phyloP scores from a whole-genome alignment of 805 yeast species.

The Priceomyces carsonii region DNA sequence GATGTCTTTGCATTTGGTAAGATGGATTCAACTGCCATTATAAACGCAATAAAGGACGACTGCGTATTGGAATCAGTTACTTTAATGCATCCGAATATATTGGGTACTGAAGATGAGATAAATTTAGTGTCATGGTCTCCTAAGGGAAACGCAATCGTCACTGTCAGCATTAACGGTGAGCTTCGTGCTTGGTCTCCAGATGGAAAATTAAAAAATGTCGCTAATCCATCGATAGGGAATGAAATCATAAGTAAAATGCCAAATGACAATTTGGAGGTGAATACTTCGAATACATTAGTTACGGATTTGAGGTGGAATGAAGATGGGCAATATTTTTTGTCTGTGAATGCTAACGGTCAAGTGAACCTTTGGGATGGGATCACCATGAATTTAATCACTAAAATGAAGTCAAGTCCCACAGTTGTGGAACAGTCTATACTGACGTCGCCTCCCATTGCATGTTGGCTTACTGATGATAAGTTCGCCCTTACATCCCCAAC shows the following conservation, averaged over 20 bases:
- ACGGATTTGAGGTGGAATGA: constrained; percentile 61
- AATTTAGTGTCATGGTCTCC: constrained; percentile 62
- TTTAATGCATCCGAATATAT: constrained; percentile 28
- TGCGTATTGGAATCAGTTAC: constrained; percentile 30
- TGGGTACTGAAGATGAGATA: constrained; percentile 23
- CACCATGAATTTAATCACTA: constrained; percentile 34
- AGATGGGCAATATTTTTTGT: constrained; percentile 52
- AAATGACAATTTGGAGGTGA: background rate
- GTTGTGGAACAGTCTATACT: background rate
- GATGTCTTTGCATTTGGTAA: constrained; percentile 57
- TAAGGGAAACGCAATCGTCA: constrained; percentile 58
- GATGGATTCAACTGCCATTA: constrained; percentile 47
- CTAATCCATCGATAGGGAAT: constrained; percentile 19
- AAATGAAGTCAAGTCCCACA: constrained; percentile 16
- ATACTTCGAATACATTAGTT: constrained; percentile 38
- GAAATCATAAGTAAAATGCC: constrained; percentile 1
- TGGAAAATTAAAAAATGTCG: constrained; percentile 60
- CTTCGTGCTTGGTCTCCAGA: constrained; percentile 75
- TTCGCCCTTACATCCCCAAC: constrained; percentile 70
- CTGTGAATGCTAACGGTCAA: constrained; percentile 50
- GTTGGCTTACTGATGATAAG: constrained; percentile 71
- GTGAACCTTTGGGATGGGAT: constrained; percentile 65
- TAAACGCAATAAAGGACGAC: constrained; percentile 34
- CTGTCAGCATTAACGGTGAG: constrained; percentile 72
- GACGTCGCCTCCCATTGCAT: constrained; percentile 46